phyloP scores from a whole-genome alignment of 2,329 filamentous ascomycete species.

The Epichloe aotearoae region DNA sequence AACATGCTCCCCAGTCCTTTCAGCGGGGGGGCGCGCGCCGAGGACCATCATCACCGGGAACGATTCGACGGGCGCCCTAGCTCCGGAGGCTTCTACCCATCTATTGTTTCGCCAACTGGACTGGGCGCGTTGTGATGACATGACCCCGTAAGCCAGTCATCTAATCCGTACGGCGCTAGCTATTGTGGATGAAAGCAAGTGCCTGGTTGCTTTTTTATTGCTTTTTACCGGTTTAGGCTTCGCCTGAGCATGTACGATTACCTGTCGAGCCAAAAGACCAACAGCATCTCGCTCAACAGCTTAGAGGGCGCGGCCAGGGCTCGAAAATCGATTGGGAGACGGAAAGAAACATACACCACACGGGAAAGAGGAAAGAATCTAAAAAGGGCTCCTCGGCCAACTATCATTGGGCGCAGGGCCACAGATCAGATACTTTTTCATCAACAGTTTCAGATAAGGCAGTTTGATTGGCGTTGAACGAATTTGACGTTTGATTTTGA shows the following conservation, averaged over 20 bases:
- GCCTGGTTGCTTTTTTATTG: not conserved
- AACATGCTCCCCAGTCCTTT: constrained; percentile 33
- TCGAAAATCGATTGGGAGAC: not conserved
- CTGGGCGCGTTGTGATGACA: constrained; percentile 25
- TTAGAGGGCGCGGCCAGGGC: not conserved
- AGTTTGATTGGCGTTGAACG: not conserved
- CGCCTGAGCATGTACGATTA: not conserved
- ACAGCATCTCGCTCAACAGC: not conserved
- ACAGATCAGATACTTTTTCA: not conserved
- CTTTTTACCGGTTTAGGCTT: not conserved
- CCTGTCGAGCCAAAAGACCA: not conserved
- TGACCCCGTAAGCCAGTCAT: constrained; percentile 6
- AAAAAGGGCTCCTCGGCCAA: not conserved
- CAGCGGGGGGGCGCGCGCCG: constrained; percentile 17
- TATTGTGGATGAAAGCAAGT: not conserved
- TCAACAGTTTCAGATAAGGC: not conserved
- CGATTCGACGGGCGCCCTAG: constrained; percentile 40
- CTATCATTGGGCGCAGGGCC: not conserved
- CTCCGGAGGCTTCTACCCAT: constrained; percentile 41
- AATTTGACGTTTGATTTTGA: not conserved
- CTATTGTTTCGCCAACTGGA: constrained; percentile 32
- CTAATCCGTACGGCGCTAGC: not conserved
- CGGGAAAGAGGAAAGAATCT: not conserved
- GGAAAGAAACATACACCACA: not conserved
- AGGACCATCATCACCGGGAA: constrained; percentile 26